Conservation (phyloP, 139 green algal species). For the Astrephomene gubernaculifera region DNA sequence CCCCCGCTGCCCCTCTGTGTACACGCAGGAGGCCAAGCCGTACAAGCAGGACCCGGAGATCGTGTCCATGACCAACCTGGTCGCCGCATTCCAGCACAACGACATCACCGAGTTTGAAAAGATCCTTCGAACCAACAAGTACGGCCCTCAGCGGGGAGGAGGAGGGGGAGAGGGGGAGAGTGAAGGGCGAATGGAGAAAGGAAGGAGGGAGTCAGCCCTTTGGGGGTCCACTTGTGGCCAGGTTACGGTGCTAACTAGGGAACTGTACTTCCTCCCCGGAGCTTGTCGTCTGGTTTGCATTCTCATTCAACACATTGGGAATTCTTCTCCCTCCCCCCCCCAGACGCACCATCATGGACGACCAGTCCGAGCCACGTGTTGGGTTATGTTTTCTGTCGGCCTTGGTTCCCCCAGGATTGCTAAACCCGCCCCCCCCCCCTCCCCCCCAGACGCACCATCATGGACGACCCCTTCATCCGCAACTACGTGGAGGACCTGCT, state of each 20-base stretch:
- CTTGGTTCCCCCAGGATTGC: too few species aligned
- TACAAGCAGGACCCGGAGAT: conserved; percentile 81
- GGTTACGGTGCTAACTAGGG: too few species aligned
- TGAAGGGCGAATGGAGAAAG: too few species aligned
- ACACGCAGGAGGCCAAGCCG: conserved; percentile 26
- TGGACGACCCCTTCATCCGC: conserved; percentile 97
- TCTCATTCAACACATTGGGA: too few species aligned
- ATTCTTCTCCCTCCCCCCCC: not conserved
- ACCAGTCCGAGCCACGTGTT: too few species aligned
- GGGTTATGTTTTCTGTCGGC: too few species aligned
- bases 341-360: conserved; percentile 93
- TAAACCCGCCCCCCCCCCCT: too few species aligned
- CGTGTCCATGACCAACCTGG: conserved; percentile 95
- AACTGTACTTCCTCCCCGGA: too few species aligned
- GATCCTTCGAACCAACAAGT: conserved; percentile 85
- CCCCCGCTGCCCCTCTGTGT: not conserved
- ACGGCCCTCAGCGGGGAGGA: not conserved
- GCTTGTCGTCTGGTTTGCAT: too few species aligned
- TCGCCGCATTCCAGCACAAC: conserved; percentile 95
- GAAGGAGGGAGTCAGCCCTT: too few species aligned
- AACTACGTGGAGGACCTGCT: conserved; percentile 98
- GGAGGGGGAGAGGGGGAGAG: too few species aligned
- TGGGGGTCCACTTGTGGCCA: too few species aligned
- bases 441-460: conserved; percentile 81
- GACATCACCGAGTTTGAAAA: conserved; percentile 95